phyloP scores from a whole-genome alignment of 257 asterid species.

The Gardenia jasminoides region DNA sequence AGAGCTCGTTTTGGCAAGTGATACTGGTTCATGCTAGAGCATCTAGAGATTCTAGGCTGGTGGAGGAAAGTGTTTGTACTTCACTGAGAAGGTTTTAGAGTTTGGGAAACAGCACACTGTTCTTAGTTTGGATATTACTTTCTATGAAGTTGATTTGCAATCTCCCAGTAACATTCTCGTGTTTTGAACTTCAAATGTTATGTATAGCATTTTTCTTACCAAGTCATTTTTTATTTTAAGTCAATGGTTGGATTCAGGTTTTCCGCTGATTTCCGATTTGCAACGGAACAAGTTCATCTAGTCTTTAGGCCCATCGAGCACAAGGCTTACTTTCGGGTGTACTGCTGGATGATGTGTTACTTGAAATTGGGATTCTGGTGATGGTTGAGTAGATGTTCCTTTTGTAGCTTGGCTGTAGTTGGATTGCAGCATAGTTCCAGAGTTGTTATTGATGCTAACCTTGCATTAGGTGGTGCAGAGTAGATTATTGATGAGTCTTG shows the following conservation, averaged over 20 bases:
- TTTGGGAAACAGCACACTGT: neutral
- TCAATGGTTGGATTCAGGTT: neutral
- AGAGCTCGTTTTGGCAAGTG: constrained; percentile 52
- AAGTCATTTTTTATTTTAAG: neutral
- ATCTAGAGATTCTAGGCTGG: neutral
- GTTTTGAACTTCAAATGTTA: neutral
- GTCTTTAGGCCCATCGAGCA: neutral
- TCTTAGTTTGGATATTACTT: neutral
- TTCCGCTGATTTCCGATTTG: neutral
- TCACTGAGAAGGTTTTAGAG: neutral
- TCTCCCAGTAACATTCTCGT: neutral
- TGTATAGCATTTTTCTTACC: constrained; percentile 1
- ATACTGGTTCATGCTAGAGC: constrained; percentile 9
- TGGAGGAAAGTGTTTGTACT: neutral
- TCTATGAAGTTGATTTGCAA: neutral
- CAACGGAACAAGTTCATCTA: neutral
- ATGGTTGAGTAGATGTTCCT: neutral
- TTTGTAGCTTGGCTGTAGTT: neutral
- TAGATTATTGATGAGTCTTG: too few species aligned
- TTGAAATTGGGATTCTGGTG: neutral
- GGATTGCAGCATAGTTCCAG: neutral
- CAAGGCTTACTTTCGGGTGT: neutral
- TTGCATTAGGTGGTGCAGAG: neutral
- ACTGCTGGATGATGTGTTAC: neutral
- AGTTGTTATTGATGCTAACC: neutral